Conservation (phyloP, 2,329 filamentous ascomycete species). For the Aspergillus ruber region DNA sequence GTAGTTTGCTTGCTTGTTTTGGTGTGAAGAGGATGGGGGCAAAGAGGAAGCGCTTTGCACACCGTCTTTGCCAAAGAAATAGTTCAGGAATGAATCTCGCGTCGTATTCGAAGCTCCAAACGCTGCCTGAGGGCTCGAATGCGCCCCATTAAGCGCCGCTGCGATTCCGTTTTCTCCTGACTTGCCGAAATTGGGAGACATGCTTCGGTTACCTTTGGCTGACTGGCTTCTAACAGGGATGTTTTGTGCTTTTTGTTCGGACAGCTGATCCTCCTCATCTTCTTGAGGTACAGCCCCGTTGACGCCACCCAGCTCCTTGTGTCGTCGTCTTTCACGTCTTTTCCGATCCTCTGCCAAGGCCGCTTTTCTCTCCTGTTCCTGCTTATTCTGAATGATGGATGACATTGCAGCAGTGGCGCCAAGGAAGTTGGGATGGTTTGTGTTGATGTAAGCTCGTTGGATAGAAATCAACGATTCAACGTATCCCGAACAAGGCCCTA, state of each 20-base stretch:
- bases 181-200: constrained; percentile 69
- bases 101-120: constrained; percentile 58
- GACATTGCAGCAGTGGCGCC: constrained; percentile 96
- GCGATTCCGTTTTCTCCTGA: constrained; percentile 59
- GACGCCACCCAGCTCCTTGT: constrained; percentile 72
- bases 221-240: constrained; percentile 57
- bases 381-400: constrained; percentile 87
- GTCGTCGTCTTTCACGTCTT: constrained; percentile 71
- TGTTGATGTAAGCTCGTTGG: constrained; percentile 97
- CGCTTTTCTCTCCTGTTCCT: constrained; percentile 83
- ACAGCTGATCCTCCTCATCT: constrained; percentile 59
- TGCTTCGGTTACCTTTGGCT: constrained; percentile 61
- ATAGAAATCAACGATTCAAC: constrained; percentile 97
- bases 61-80: constrained; percentile 94
- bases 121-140: constrained; percentile 56
- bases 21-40: constrained; percentile 33
- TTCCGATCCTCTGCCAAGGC: constrained; percentile 76
- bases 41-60: constrained; percentile 41
- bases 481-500: constrained; percentile 82
- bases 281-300: constrained; percentile 66
- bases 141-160: constrained; percentile 60
- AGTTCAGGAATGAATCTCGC: constrained; percentile 90
- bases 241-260: constrained; percentile 45
- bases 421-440: constrained; percentile 97
- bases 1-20: constrained; percentile 67